A percentile compares a stretch with the other conserved stretches of the same genome.
phyloP scores from a whole-genome alignment of 768 basidiomycete genomes.

The Suillus ampliporus region DNA sequence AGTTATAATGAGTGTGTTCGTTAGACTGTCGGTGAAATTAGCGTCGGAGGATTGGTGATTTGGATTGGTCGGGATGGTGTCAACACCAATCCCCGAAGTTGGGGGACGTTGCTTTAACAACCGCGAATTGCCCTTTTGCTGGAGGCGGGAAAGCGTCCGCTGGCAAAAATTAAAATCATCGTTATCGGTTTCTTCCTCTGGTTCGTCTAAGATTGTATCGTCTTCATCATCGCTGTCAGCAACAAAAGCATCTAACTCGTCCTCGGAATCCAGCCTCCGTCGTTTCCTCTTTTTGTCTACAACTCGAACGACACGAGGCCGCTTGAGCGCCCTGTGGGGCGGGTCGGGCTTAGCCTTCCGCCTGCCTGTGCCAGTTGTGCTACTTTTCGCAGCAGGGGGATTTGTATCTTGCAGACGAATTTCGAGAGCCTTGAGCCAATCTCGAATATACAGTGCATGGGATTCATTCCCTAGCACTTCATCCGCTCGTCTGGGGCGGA shows the following conservation, averaged over 20 bases:
- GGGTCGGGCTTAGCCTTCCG: slow-evolving; percentile 26
- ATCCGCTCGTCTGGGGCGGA: slow-evolving; percentile 73
- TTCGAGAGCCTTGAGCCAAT: slow-evolving; percentile 79
- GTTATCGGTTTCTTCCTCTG: slow-evolving; percentile 44
- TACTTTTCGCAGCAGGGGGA: slow-evolving; percentile 3
- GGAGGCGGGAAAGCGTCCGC: slow-evolving; percentile 27
- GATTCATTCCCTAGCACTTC: slow-evolving; percentile 82
- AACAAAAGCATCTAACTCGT: slow-evolving; percentile 64
- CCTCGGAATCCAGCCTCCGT: slow-evolving; percentile 55
- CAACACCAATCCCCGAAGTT: slow-evolving; percentile 10
- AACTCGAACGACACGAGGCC: slow-evolving; percentile 62
- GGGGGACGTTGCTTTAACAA: not conserved
- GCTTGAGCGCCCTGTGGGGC: slow-evolving; percentile 52
- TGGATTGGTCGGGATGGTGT: slow-evolving; percentile 15
- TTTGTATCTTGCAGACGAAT: slow-evolving; percentile 46
- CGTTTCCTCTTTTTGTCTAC: slow-evolving; percentile 60
- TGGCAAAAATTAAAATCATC: slow-evolving; percentile 39
- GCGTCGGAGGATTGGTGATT: slow-evolving; percentile 19
- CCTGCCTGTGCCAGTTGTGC: slow-evolving; percentile 18
- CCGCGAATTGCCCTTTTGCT: slow-evolving; percentile 4
- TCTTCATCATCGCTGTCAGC: slow-evolving; percentile 47
- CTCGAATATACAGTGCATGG: slow-evolving; percentile 71
- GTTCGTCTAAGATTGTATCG: slow-evolving; percentile 27
- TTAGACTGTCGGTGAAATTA: slow-evolving; percentile 55
- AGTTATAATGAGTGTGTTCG: slow-evolving; percentile 84